Conservation (phyloP, 331 rosid species). For the Phaseolus coccineus region DNA sequence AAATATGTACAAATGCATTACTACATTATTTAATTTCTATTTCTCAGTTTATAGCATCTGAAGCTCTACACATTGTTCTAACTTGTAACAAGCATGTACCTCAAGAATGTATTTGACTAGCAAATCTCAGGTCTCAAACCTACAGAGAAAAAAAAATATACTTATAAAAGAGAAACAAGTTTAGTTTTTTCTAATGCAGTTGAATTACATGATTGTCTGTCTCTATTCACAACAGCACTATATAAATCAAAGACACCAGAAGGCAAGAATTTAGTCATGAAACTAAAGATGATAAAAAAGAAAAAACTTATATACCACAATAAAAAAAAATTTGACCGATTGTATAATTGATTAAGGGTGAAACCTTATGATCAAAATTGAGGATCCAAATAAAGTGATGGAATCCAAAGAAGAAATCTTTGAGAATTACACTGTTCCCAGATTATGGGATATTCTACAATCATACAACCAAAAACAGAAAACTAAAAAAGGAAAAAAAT, state of each 20-base stretch:
- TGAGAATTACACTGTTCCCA: slow-evolving; percentile 60
- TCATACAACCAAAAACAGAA: slow-evolving; percentile 47
- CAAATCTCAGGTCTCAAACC: slow-evolving; percentile 85
- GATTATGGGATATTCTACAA: slow-evolving; percentile 64
- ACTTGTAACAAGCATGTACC: slow-evolving; percentile 51
- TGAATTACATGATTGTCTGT: slow-evolving; percentile 32
- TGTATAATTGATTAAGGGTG: slow-evolving; percentile 23
- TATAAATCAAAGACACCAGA: slow-evolving; percentile 34
- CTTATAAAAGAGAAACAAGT: slow-evolving; percentile 55
- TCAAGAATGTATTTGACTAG: slow-evolving; percentile 61
- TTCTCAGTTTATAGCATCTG: slow-evolving; percentile 38
- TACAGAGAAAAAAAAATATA: slow-evolving; percentile 61
- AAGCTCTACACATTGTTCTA: slow-evolving; percentile 29
- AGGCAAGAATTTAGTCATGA: slow-evolving; percentile 34
- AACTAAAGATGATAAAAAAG: slow-evolving; percentile 3
- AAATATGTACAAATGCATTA: slow-evolving; percentile 56
- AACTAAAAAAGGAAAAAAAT: slow-evolving; percentile 49
- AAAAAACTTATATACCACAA: slow-evolving; percentile 7
- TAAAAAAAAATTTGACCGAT: slow-evolving; percentile 19
- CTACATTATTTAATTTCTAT: slow-evolving; percentile 46
- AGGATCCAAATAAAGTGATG: slow-evolving; percentile 29
- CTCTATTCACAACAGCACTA: slow-evolving; percentile 35
- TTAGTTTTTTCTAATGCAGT: not conserved
- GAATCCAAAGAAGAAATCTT: slow-evolving; percentile 51
- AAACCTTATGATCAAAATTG: slow-evolving; percentile 35